Evolutionary conservation across 495 filamentous ascomycete genomes (phyloP), one percentile per base, ranked within the genome.

Genomic region (Lasiosphaeria miniovina): DNA sequence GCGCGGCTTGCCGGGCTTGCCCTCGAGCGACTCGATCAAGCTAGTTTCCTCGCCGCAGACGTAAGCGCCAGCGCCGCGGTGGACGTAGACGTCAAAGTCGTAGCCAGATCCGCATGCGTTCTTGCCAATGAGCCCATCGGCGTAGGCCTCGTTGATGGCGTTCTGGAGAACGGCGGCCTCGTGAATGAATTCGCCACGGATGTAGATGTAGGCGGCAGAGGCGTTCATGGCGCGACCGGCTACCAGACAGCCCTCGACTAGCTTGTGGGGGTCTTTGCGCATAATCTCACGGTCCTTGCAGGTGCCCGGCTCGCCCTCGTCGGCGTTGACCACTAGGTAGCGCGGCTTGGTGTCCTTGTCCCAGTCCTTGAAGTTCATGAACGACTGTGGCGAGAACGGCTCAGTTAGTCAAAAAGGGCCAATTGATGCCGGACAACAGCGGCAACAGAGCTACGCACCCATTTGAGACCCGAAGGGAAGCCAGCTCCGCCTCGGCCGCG

Each of bases 341-440:
- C 94, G 86, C 59, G 95, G 95, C 74, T 95, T 93, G 57, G 82
- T 91, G 71, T 96, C 95, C 81, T 97, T 96, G 67, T 98, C 92
- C 95, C 94, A 98, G 74, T 90, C 95, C 77, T 97, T 96, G 84
- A 91, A 90, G 80, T 98, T 98, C 94, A 98, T 98, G 82, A 98
- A 98, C 52, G 91, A 96, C 93, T 97, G 66, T 14, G 46, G 36
- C 50, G 64, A 8, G 51, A 9, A 50, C 58, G 58, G 52, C 50
- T 71, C 64, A 73, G 72, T 66, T 52, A 65, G 36, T 36, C 4
- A n/a, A 14, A 45, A 0, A 32, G 3, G 36, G 57, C 56, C 53
- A 40, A 45, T 62, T 51, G 43, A 7, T 53, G 35, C 57, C 17
- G 34, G 51, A 50, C 32, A 6, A 34, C n/a, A 17, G 24, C 24